phyloP scores from a whole-genome alignment of 2,329 filamentous ascomycete genomes.

The Aureobasidium musti region DNA sequence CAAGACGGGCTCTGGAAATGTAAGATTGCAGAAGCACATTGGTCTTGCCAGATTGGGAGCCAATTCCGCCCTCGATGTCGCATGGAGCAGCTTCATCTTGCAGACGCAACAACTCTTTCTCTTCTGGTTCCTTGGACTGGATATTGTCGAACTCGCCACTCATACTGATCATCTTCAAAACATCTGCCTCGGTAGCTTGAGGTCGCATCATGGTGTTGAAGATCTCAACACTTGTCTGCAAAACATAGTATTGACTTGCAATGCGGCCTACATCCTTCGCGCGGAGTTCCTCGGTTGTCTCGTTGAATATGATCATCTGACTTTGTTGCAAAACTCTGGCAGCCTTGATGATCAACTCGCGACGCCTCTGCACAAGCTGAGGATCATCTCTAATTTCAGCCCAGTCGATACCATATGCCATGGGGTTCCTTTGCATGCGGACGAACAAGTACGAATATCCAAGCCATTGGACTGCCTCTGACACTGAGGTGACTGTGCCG shows the following conservation, averaged over 20 bases:
- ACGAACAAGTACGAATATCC: conserved; percentile 98
- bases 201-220: conserved; percentile 96
- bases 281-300: conserved; percentile 85
- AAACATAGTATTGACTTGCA: conserved; percentile 94
- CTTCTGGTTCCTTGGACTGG: conserved; percentile 85
- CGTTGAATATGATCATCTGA: conserved; percentile 99
- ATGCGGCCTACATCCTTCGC: conserved; percentile 96
- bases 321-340: conserved; percentile 84
- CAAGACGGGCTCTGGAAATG: conserved; percentile 81
- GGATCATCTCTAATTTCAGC: conserved; percentile 86
- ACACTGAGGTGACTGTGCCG: conserved; percentile 91
- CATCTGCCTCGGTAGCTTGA: conserved; percentile 82
- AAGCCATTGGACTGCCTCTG: conserved; percentile 94
- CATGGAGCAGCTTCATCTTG: conserved; percentile 72
- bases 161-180: conserved; percentile 95
- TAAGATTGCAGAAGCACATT: conserved; percentile 94
- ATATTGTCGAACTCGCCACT: conserved; percentile 98
- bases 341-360: conserved; percentile 84
- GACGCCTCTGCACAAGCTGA: conserved; percentile 78
- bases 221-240: conserved; percentile 89
- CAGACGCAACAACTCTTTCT: conserved; percentile 78
- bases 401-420: conserved; percentile 95
- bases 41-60: conserved; percentile 80
- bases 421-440: conserved; percentile 88
- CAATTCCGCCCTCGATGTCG: conserved; percentile 69